Evolutionary conservation across 1,284 basidiomycete genomes (phyloP), one percentile per base, ranked within the genome.

Genomic region (Hymenochaete sp.): DNA sequence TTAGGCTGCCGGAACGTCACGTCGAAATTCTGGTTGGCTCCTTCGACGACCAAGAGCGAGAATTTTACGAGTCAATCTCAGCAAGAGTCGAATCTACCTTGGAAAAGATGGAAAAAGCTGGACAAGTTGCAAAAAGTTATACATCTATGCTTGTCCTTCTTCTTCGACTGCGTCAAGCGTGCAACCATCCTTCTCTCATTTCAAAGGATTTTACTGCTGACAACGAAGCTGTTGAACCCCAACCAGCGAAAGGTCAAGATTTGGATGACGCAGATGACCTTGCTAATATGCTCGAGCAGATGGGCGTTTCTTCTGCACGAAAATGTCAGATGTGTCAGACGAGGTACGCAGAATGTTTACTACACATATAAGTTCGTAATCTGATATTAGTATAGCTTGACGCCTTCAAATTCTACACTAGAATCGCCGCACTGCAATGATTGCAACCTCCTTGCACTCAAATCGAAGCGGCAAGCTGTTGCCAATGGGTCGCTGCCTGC

Each of bases 91-190:
- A 73, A 24, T 63, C 73, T 13, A 78, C 77, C 0, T 77, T 96
- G 45, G 77, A 86, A 59, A 82, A 81, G 59, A 72, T 89, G 41
- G 70, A 86, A 59, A 66, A 67, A 44, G 67, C 68, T 47, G 62
- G 75, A 55, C 57, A 71, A 10, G 67, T 71, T 13, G 73, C 75
- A 54, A 74, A 71, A 47, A 83, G 79, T 46, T 93, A 93, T 59
- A 93, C 90, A 0, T 79, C 79, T n/a, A 80, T 93, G 4, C 69
- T 98, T 54, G 73, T 91, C 3, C 66, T 96, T 51, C 71, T 97
- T 45, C 72, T 97, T 42, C 74, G 93, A 25, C 69, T 97, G 22
- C 76, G 93, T 18, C 93, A 97, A 75, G 91, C 92, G 0, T 95
- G 92, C 59, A 84, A 90, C 54, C 93, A 96, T 57, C 91, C 92